Evolutionary conservation across 331 rosid genomes (phyloP).

Genomic region (Quercus tomentella): DNA sequence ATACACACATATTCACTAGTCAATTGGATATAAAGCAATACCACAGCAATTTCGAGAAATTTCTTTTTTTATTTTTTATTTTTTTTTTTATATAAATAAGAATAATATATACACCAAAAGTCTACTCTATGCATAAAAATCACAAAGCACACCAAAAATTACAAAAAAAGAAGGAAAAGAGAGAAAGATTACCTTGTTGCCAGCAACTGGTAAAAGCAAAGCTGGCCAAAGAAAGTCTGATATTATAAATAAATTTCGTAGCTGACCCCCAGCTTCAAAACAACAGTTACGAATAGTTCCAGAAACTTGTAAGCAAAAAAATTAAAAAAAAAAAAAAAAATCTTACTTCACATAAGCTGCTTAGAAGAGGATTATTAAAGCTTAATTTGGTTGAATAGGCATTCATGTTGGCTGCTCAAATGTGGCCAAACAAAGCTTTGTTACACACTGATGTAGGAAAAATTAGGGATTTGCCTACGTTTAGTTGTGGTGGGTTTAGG

Average conservation of each 20-base stretch:
- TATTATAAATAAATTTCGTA: constrained; percentile 73
- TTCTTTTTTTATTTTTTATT: no score
- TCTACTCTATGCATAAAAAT: no score
- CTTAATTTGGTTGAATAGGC: background rate
- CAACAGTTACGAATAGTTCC: constrained; percentile 93
- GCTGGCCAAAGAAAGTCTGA: constrained; percentile 98
- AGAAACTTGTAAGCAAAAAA: constrained; percentile 46
- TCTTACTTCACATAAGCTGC: constrained; percentile 5
- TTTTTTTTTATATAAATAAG: no score
- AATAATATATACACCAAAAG: no score
- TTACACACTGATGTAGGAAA: background rate
- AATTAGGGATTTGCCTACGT: no score
- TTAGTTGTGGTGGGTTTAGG: no score
- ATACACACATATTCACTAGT: background rate
- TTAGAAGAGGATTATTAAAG: background rate
- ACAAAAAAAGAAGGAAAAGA: no score
- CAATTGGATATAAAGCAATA: no score
- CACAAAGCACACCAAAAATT: no score
- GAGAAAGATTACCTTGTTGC: constrained; percentile 61
- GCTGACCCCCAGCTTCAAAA: constrained; percentile 77
- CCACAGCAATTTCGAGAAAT: no score
- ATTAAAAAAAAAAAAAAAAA: background rate
- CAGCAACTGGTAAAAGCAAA: constrained; percentile 87
- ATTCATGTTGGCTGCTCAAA: background rate
- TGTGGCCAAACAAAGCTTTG: background rate